Evolutionary conservation across 176 grass and related monocot species (phyloP), one percentile per base, ranked within the genome.

Genomic region (Thalia dealbata): DNA sequence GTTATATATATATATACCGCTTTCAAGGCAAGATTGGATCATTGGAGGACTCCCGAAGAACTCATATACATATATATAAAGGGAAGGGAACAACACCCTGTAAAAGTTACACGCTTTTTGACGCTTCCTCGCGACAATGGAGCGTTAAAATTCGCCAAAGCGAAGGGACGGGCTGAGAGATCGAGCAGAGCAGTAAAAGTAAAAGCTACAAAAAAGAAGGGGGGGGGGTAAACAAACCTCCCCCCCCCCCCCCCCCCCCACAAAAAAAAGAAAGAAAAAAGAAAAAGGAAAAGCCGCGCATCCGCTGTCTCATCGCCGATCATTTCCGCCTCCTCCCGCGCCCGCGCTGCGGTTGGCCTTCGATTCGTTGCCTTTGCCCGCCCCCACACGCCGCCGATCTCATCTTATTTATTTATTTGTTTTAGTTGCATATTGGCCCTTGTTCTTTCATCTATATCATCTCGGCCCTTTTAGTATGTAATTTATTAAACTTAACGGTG

Each of bases 141-240:
- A 25, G 62, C 62, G 14, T 65, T 32, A 65, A 65, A 65, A 65
- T 65, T 65, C 62, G 26, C 62, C 62, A 65, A 65, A 65, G 62
- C 28, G 14, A 26, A 23, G 6, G n/a, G n/a, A n/a, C n/a, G n/a
- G n/a, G n/a, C n/a, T n/a, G 15, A 24, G n/a, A 15, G 14, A 23
- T 12, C n/a, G n/a, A n/a, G n/a, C n/a, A n/a, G 13, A 30, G 26
- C 25, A 23, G 24, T 0, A 7, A 24, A 61, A n/a, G 9, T 16
- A n/a, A 61, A 24, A 61, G 23, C 10, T 24, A 24, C 3, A 61
- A 61, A 23, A 61, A 61, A 14, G 16, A 8, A 32, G 13, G 27
- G n/a, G 15, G 15, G 29, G n/a, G 3, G 6, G 10, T 7, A 30
- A n/a, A n/a, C n/a, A n/a, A n/a, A n/a, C n/a, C n/a, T n/a, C n/a